phyloP scores from a whole-genome alignment of 78 protist genomes.

The Protostelium mycophagum region DNA sequence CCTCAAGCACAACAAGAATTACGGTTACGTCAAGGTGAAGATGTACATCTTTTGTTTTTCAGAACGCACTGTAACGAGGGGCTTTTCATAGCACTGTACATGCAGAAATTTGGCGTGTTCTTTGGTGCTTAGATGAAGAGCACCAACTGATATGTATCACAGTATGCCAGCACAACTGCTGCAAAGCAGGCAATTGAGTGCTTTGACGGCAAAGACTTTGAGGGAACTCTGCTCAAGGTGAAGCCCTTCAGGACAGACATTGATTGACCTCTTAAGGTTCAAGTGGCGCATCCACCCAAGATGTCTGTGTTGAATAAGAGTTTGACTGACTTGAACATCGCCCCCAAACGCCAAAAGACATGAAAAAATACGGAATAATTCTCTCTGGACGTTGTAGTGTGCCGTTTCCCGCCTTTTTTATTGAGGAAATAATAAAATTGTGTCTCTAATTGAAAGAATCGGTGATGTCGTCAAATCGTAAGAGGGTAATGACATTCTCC shows the following conservation, averaged over 20 bases:
- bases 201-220: neutral
- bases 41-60: too few species aligned
- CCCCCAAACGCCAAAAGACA: neutral
- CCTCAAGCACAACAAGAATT: neutral
- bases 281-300: neutral
- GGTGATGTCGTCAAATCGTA: neutral
- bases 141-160: neutral
- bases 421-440: neutral
- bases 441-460: neutral
- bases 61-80: too few species aligned
- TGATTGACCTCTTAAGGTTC: too few species aligned
- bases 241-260: too few species aligned
- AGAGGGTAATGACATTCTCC: neutral
- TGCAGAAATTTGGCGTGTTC: too few species aligned
- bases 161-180: neutral
- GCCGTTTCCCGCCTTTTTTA: too few species aligned
- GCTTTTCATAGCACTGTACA: too few species aligned
- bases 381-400: too few species aligned
- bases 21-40: neutral
- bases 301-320: neutral
- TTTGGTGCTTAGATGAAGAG: neutral
- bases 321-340: neutral
- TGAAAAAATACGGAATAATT: too few species aligned
- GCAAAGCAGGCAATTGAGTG: neutral
- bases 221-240: neutral